These are phyloP conservation scores for Arachnomyces sp. DNA, from an alignment of 2,329 filamentous ascomycete genomes.

Conservation along the genomic window DNA sequence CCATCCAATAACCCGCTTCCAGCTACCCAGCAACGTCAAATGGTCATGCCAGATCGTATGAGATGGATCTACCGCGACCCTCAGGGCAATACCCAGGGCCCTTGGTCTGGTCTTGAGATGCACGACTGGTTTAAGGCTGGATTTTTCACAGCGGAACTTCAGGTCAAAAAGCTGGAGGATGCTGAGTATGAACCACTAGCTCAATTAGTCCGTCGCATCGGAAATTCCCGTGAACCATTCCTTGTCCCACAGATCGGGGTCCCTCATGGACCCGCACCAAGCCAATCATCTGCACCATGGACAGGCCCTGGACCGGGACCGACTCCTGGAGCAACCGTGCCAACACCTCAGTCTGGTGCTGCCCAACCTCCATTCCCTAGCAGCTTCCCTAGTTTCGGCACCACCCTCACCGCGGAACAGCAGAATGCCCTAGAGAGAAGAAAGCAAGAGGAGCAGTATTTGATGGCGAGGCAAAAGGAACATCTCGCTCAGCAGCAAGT, in stretches of 20 bases:
- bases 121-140: slow-evolving; percentile 99
- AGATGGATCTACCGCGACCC: slow-evolving; percentile 97
- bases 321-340: slow-evolving; percentile 21
- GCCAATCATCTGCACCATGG: slow-evolving; percentile 29
- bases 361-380: slow-evolving; percentile 84
- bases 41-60: slow-evolving; percentile 99
- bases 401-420: slow-evolving; percentile 92
- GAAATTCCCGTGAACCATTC: slow-evolving; percentile 95
- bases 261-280: slow-evolving; percentile 68
- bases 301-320: slow-evolving; percentile 25
- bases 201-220: slow-evolving; percentile 88
- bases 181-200: slow-evolving; percentile 89
- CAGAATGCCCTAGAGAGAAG: slow-evolving; percentile 93
- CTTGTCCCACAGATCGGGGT: slow-evolving; percentile 95
- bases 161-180: slow-evolving; percentile 93
- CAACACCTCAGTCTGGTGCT: slow-evolving; percentile 47
- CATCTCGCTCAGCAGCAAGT: slow-evolving; percentile 83
- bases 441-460: slow-evolving; percentile 96
- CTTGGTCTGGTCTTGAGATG: slow-evolving; percentile 96
- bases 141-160: slow-evolving; percentile 89
- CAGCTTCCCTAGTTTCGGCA: slow-evolving; percentile 92
- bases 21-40: slow-evolving; percentile 65
- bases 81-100: slow-evolving; percentile 83
- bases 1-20: slow-evolving; percentile 62
- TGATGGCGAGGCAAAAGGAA: slow-evolving; percentile 94